Evolutionary conservation across 805 yeast genomes (phyloP).

Genomic region (Scheffersomyces coipomensis): DNA sequence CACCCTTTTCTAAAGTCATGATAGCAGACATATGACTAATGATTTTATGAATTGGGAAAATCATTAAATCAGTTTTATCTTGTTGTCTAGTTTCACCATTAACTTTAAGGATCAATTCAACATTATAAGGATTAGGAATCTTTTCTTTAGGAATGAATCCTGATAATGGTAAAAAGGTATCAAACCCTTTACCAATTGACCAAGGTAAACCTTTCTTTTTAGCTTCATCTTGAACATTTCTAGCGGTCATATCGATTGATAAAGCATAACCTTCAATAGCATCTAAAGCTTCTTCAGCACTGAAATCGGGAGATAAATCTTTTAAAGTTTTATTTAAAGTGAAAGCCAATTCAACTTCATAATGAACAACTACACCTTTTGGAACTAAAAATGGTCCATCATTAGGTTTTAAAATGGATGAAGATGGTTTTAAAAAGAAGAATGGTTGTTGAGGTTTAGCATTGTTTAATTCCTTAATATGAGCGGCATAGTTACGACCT

Average conservation of each 20-base stretch:
- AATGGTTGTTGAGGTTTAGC: constrained; percentile 82
- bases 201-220: constrained; percentile 94
- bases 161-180: constrained; percentile 91
- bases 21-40: constrained; percentile 78
- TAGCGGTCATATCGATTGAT: constrained; percentile 91
- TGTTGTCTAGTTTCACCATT: constrained; percentile 71
- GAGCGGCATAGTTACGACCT: constrained; percentile 97
- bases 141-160: constrained; percentile 60
- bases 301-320: constrained; percentile 59
- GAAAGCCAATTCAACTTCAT: constrained; percentile 90
- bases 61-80: constrained; percentile 79
- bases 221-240: constrained; percentile 94
- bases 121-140: constrained; percentile 75
- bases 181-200: constrained; percentile 96
- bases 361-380: constrained; percentile 75
- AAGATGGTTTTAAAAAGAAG: constrained; percentile 86
- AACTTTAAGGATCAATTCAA: constrained; percentile 58
- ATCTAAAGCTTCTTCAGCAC: constrained; percentile 66
- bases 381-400: constrained; percentile 84
- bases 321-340: constrained; percentile 63
- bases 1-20: constrained; percentile 91
- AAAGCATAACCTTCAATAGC: constrained; percentile 84
- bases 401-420: constrained; percentile 59
- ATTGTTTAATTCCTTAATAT: constrained; percentile 85
- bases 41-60: constrained; percentile 81